phyloP scores from a whole-genome alignment of 345 rosid genomes.

The Linum usitatissimum region DNA sequence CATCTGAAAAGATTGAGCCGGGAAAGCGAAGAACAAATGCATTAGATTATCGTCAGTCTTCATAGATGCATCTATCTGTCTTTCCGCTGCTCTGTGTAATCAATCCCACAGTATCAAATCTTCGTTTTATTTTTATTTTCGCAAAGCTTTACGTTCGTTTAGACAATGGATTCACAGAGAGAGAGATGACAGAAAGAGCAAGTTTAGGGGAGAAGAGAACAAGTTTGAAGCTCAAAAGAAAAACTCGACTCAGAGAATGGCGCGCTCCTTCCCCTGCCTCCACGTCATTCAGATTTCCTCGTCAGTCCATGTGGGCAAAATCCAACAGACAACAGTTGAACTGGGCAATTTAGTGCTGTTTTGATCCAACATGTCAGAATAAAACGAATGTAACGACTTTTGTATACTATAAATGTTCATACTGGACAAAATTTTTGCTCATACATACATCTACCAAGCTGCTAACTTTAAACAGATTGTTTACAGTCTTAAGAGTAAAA shows the following conservation, averaged over 20 bases:
- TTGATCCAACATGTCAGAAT: too few relatives aligned
- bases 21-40: slow-evolving; percentile 23
- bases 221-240: slow-evolving; percentile 29
- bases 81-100: slow-evolving; percentile 20
- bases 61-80: slow-evolving; percentile 67
- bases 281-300: slow-evolving; percentile 18
- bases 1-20: slow-evolving; percentile 62
- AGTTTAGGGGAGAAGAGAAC: background rate
- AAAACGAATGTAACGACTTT: too few relatives aligned
- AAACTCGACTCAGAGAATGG: slow-evolving; percentile 40
- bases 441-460: too few relatives aligned
- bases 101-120: slow-evolving; percentile 12
- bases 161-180: background rate
- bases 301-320: background rate
- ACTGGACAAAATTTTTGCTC: too few relatives aligned
- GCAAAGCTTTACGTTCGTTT: background rate
- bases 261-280: slow-evolving; percentile 42
- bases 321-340: too few relatives aligned
- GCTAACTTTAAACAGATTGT: background rate
- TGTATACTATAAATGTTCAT: too few relatives aligned
- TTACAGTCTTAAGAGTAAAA: background rate
- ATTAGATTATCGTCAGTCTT: slow-evolving; percentile 60
- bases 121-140: slow-evolving; percentile 20
- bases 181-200: slow-evolving; percentile 17
- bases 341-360: too few relatives aligned